Conservation (phyloP, 148 eudicot species). For the Selenicereus undatus region DNA sequence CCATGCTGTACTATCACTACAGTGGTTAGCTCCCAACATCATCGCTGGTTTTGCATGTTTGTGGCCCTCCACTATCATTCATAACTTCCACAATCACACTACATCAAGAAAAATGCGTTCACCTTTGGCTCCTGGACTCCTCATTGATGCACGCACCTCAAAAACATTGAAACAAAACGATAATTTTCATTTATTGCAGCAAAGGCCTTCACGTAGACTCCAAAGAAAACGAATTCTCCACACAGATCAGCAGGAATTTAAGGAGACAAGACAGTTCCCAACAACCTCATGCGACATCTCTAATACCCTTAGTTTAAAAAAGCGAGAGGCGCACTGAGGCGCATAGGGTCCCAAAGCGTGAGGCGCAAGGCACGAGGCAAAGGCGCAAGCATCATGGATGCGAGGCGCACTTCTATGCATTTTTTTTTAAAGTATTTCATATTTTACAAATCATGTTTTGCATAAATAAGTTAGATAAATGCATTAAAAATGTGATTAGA, state of each 20-base stretch:
- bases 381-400: no score
- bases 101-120: not conserved
- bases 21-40: not conserved
- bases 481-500: no score
- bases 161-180: not conserved
- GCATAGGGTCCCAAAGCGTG: no score
- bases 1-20: not conserved
- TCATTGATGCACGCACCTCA: not conserved
- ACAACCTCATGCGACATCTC: constrained; percentile 64
- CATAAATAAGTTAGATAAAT: no score
- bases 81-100: not conserved
- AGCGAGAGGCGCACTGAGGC: no score
- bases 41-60: not conserved
- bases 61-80: not conserved
- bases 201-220: not conserved
- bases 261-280: constrained; percentile 28
- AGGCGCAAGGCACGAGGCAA: no score
- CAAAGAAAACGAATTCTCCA: not conserved
- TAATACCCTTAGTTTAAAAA: no score
- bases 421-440: no score
- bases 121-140: not conserved
- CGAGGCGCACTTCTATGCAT: no score
- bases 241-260: not conserved
- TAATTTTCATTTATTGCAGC: not conserved
- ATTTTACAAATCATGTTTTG: no score